A percentile compares a stretch with the other conserved stretches of the same genome.
Evolutionary conservation across 2,329 filamentous ascomycete species (phyloP).

Genomic region (Paecilomyces variotii): DNA sequence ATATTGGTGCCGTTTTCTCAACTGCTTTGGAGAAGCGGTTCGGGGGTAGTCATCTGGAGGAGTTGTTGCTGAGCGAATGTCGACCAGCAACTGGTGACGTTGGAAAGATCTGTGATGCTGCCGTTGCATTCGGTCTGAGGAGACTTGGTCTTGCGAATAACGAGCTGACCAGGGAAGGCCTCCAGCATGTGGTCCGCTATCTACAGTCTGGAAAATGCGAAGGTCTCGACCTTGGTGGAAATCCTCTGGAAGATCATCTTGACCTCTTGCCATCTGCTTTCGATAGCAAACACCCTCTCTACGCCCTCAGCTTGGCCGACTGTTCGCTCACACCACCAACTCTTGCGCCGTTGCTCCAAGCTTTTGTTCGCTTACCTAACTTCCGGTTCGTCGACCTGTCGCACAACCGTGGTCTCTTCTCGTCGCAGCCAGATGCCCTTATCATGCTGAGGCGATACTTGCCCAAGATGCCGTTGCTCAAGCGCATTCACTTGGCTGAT

Average conservation of each 20-base stretch:
- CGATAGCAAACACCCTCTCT: conserved; percentile 50
- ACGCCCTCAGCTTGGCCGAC: conserved; percentile 76
- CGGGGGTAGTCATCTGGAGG: conserved; percentile 66
- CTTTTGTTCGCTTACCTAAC: conserved; percentile 58
- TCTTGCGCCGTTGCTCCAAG: conserved; percentile 67
- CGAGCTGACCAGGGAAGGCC: conserved; percentile 61
- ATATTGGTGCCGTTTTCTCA: conserved; percentile 60
- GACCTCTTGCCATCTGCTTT: conserved; percentile 29
- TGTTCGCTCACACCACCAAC: conserved; percentile 70
- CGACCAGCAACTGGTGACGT: conserved; percentile 64
- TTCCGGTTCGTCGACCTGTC: conserved; percentile 89
- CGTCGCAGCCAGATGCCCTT: conserved; percentile 63
- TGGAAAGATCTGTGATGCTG: conserved; percentile 68
- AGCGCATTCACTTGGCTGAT: conserved; percentile 78
- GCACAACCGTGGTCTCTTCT: conserved; percentile 77
- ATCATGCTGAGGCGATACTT: conserved; percentile 72
- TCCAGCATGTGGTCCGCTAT: conserved; percentile 70
- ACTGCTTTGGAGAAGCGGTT: conserved; percentile 70
- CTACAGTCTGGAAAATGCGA: conserved; percentile 70
- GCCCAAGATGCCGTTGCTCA: conserved; percentile 67
- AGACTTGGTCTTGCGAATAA: conserved; percentile 80
- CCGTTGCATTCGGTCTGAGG: conserved; percentile 68
- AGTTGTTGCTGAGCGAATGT: conserved; percentile 77
- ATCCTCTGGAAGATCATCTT: conserved; percentile 56
- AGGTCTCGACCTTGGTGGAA: conserved; percentile 82